Evolutionary conservation across 805 yeast genomes (phyloP).

Genomic region (Kuraishia floccosa): DNA sequence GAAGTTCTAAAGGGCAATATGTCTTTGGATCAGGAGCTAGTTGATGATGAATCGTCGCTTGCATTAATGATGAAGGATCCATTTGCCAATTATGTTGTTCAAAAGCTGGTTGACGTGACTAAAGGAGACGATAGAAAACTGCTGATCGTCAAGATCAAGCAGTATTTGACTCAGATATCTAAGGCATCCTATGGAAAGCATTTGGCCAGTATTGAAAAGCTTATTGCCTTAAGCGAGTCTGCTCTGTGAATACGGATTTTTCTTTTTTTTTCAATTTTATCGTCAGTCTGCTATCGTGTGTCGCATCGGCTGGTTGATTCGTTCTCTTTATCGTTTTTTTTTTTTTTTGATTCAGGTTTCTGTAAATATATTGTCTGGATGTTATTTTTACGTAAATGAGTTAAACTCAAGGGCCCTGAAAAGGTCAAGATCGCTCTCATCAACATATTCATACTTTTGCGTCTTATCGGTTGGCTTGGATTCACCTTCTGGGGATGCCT

Average conservation of each 20-base stretch:
- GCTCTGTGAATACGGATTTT: conserved; percentile 4
- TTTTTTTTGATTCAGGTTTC: no score
- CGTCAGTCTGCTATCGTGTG: no score
- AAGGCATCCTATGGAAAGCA: conserved; percentile 71
- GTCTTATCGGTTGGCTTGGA: no score
- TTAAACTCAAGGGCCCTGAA: conserved; percentile 18
- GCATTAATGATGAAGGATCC: conserved; percentile 96
- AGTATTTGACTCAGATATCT: conserved; percentile 65
- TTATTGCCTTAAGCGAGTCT: conserved; percentile 44
- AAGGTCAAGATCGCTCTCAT: conserved; percentile 7
- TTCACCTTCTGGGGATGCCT: no score
- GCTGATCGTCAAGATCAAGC: conserved; percentile 66
- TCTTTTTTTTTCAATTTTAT: not conserved
- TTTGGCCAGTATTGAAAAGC: conserved; percentile 70
- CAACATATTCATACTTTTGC: conserved; percentile 6
- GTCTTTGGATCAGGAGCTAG: conserved; percentile 25
- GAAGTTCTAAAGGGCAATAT: conserved; percentile 51
- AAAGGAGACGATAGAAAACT: conserved; percentile 57
- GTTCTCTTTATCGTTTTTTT: not conserved
- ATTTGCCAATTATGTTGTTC: conserved; percentile 95
- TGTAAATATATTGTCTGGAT: no score
- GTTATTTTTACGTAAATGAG: conserved; percentile 16
- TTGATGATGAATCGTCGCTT: conserved; percentile 59
- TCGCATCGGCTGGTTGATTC: no score
- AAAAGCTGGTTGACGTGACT: conserved; percentile 79